A percentile compares a stretch with the other conserved stretches of the same genome.
Evolutionary conservation across 2,329 filamentous ascomycete species (phyloP).

Genomic region (Aureobasidium sp.): DNA sequence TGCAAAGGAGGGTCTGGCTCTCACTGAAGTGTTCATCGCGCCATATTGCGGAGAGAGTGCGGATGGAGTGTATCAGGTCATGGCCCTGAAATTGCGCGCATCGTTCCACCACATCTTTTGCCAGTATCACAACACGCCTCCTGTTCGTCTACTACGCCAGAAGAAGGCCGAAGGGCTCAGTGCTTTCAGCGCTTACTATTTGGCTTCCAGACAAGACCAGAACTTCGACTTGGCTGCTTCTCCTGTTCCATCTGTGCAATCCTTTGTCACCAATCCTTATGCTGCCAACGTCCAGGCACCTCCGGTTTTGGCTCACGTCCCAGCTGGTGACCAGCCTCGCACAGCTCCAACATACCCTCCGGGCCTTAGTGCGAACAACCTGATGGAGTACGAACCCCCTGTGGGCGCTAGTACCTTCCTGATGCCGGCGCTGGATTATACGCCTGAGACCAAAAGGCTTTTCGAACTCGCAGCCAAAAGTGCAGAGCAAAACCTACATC

Average conservation of each 20-base stretch:
- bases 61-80: slow-evolving; percentile 73
- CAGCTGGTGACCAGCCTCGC: slow-evolving; percentile 24
- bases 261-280: slow-evolving; percentile 46
- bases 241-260: slow-evolving; percentile 29
- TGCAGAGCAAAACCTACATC: slow-evolving; percentile 70
- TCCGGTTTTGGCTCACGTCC: slow-evolving; percentile 25
- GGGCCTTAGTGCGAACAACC: slow-evolving; percentile 29
- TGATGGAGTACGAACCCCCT: slow-evolving; percentile 37
- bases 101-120: slow-evolving; percentile 97
- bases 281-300: slow-evolving; percentile 30
- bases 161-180: background rate
- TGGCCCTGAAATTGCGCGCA: slow-evolving; percentile 84
- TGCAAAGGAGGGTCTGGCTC: slow-evolving; percentile 78
- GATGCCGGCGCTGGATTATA: slow-evolving; percentile 71
- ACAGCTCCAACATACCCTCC: slow-evolving; percentile 35
- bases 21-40: slow-evolving; percentile 78
- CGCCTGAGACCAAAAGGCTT: slow-evolving; percentile 71
- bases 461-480: slow-evolving; percentile 72
- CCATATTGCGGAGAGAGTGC: slow-evolving; percentile 66
- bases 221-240: slow-evolving; percentile 30
- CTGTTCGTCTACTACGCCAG: slow-evolving; percentile 53
- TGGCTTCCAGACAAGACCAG: background rate
- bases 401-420: slow-evolving; percentile 54
- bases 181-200: background rate
- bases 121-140: slow-evolving; percentile 86